phyloP scores from a whole-genome alignment of 495 filamentous ascomycete species.

The Recurvomyces mirabilis region DNA sequence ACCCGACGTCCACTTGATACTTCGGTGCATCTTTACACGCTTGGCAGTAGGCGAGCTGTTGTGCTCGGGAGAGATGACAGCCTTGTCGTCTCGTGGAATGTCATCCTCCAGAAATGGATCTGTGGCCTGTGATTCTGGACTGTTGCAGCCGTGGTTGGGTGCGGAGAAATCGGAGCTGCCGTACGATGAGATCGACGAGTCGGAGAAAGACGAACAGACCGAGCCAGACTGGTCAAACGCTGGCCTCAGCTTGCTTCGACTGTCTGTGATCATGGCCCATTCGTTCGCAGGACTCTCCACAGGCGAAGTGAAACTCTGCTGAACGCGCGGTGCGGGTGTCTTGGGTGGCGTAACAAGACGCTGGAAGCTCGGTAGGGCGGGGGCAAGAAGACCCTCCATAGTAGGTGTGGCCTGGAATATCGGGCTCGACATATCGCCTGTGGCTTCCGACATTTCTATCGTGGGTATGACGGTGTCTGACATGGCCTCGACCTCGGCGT shows the following conservation, averaged over 20 bases:
- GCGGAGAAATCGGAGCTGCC: slow-evolving; percentile 54
- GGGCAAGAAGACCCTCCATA: slow-evolving; percentile 36
- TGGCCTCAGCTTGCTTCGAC: slow-evolving; percentile 9
- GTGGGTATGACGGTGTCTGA: slow-evolving; percentile 45
- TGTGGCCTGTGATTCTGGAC: slow-evolving; percentile 49
- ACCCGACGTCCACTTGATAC: slow-evolving; percentile 60
- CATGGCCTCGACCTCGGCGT: slow-evolving; percentile 2
- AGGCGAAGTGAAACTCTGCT: slow-evolving; percentile 30
- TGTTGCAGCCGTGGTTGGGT: slow-evolving; percentile 52
- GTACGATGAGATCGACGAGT: slow-evolving; percentile 59
- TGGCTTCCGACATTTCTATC: slow-evolving; percentile 45
- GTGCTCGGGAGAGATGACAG: slow-evolving; percentile 22
- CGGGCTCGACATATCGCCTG: slow-evolving; percentile 19
- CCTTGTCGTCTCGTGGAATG: slow-evolving; percentile 28
- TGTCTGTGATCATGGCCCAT: slow-evolving; percentile 17
- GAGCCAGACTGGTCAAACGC: slow-evolving; percentile 43
- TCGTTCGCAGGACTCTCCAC: slow-evolving; percentile 18
- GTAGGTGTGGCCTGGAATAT: slow-evolving; percentile 15
- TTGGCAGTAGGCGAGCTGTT: slow-evolving; percentile 16
- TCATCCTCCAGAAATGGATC: slow-evolving; percentile 45
- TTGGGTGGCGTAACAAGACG: slow-evolving; percentile 45
- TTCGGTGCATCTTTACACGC: slow-evolving; percentile 25
- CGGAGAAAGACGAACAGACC: slow-evolving; percentile 52
- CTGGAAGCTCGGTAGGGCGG: slow-evolving; percentile 33
- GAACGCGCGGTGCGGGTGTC: slow-evolving; percentile 51